Conservation (phyloP, 2,329 filamentous ascomycete genomes). For the Elsinoe necatrix region DNA sequence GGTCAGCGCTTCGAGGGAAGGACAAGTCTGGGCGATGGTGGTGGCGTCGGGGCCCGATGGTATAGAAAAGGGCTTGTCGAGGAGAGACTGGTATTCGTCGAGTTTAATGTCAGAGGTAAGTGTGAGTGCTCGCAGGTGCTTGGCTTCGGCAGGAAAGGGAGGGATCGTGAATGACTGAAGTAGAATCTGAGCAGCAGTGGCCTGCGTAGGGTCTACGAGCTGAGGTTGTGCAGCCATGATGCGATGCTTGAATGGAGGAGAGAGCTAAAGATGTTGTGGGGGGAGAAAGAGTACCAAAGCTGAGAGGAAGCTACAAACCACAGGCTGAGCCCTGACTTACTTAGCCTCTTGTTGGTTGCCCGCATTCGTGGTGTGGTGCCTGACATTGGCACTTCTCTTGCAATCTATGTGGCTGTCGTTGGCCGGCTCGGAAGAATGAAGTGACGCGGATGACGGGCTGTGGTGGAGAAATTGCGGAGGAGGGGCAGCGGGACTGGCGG, state of each 20-base stretch:
- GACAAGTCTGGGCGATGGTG: slow-evolving; percentile 40
- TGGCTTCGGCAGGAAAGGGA: slow-evolving; percentile 37
- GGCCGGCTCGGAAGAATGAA: neutral
- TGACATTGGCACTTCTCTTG: slow-evolving; percentile 4
- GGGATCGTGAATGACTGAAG: slow-evolving; percentile 40
- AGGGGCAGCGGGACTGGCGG: slow-evolving; percentile 12
- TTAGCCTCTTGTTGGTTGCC: neutral
- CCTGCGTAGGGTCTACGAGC: slow-evolving; percentile 23
- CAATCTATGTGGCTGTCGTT: neutral
- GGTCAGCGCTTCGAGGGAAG: slow-evolving; percentile 36
- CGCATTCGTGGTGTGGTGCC: neutral
- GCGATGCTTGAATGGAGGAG: neutral
- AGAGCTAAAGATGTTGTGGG: neutral
- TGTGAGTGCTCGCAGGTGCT: slow-evolving; percentile 38
- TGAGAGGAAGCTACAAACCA: neutral
- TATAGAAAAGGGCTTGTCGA: slow-evolving; percentile 31
- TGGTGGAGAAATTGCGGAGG: neutral
- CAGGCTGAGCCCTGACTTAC: slow-evolving; percentile 5
- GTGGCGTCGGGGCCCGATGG: slow-evolving; percentile 35
- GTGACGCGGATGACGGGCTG: slow-evolving; percentile 6
- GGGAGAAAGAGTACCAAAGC: neutral
- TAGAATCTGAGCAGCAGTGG: slow-evolving; percentile 40
- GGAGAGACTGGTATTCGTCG: slow-evolving; percentile 36
- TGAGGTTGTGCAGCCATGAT: slow-evolving; percentile 8
- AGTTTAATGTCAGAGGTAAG: slow-evolving; percentile 43